These are phyloP conservation scores for Microcos paniculata DNA, from an alignment of 345 rosid genomes.

Conservation along the genomic window DNA sequence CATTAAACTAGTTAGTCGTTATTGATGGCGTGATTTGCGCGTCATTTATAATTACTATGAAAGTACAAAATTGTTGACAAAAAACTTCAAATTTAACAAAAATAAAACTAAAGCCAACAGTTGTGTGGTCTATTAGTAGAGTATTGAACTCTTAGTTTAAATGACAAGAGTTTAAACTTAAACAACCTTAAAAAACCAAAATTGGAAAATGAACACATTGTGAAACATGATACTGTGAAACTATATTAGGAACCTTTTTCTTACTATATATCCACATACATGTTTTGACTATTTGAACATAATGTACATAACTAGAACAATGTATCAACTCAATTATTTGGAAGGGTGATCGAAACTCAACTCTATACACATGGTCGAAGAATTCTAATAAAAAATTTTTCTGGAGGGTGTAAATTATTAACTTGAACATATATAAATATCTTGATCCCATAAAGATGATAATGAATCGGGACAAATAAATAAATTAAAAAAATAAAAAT, in stretches of 20 bases:
- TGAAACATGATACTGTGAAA: background rate
- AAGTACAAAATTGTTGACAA: background rate
- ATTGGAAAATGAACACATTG: background rate
- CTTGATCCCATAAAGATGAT: background rate
- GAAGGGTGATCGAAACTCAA: background rate
- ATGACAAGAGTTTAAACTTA: no score
- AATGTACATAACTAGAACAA: background rate
- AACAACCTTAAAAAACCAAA: background rate
- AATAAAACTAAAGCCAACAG: no score
- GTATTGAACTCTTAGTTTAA: no score
- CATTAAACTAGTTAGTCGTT: background rate
- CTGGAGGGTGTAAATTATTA: background rate
- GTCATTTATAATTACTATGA: background rate
- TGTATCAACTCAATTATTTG: background rate
- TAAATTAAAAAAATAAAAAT: background rate
- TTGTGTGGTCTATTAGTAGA: no score
- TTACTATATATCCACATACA: background rate
- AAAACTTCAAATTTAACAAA: background rate
- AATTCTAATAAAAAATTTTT: background rate
- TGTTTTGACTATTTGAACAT: background rate
- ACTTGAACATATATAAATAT: background rate
- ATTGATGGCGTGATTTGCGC: background rate
- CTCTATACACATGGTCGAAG: no score
- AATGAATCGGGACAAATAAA: background rate
- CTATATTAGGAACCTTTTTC: background rate